Evolutionary conservation across 2,329 filamentous ascomycete species (phyloP).

Genomic region (Penicillium fuscoglaucum): DNA sequence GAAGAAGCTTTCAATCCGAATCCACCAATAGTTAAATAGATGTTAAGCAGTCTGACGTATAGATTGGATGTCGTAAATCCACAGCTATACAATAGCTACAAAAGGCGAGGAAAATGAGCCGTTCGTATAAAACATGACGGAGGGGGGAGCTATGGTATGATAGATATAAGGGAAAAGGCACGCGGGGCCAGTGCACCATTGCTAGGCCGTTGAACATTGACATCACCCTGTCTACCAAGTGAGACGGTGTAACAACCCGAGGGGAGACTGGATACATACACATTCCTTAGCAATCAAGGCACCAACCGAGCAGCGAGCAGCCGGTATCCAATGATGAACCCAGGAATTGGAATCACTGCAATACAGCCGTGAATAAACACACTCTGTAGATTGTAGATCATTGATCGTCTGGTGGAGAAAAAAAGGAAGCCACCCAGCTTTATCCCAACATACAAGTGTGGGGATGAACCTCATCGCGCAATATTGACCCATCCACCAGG

Average conservation of each 20-base stretch:
- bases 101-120: neutral
- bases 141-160: conserved; percentile 15
- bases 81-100: neutral
- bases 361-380: neutral
- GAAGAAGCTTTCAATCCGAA: neutral
- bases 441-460: neutral
- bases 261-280: neutral
- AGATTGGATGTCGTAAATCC: neutral
- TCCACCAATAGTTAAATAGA: neutral
- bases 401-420: neutral
- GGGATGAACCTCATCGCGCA: neutral
- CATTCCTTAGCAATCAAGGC: conserved; percentile 15
- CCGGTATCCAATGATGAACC: neutral
- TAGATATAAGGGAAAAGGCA: conserved; percentile 20
- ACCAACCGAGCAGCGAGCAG: neutral
- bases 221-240: conserved; percentile 7
- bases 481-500: neutral
- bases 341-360: neutral
- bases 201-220: neutral
- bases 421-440: neutral
- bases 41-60: neutral
- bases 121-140: neutral
- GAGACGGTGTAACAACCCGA: conserved; percentile 7
- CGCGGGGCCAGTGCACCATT: conserved; percentile 6
- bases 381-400: neutral